Percentiles rank a stretch among this genome's conserved stretches.
Conservation (phyloP, 2,329 filamentous ascomycete genomes). For the Fusarium buxicola region DNA sequence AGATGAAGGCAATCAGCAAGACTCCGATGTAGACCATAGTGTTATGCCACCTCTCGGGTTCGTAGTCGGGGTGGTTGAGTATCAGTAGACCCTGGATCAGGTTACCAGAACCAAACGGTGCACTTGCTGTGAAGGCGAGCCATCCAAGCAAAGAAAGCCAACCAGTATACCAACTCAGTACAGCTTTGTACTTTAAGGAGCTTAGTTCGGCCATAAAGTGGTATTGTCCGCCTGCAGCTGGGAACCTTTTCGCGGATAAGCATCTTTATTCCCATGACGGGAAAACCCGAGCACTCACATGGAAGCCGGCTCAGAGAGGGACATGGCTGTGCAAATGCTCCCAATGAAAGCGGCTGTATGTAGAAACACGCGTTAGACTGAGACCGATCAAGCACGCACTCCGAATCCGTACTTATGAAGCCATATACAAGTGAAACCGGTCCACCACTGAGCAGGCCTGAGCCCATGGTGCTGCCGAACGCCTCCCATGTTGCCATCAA, state of each 20-base stretch:
- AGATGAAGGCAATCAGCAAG: background rate
- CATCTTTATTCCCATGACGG: background rate
- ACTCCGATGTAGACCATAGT: slow-evolving; percentile 1
- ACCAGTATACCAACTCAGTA: slow-evolving; percentile 1
- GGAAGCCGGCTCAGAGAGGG: slow-evolving; percentile 6
- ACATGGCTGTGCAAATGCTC: slow-evolving; percentile 2
- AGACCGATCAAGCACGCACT: no score
- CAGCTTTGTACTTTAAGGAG: background rate
- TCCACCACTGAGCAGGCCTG: background rate
- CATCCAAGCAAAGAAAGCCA: slow-evolving; percentile 14
- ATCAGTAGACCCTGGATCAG: slow-evolving; percentile 18
- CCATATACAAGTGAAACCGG: background rate
- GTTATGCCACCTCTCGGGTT: slow-evolving; percentile 11
- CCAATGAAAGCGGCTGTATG: slow-evolving; percentile 2
- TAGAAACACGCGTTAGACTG: no score
- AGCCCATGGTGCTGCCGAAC: background rate
- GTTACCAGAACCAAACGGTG: slow-evolving; percentile 9
- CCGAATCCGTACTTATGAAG: background rate
- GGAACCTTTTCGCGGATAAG: background rate
- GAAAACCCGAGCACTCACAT: background rate
- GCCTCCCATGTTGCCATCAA: no score
- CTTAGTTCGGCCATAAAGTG: slow-evolving; percentile 14
- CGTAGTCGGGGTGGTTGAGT: slow-evolving; percentile 12
- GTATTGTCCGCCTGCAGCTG: slow-evolving; percentile 19
- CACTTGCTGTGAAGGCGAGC: slow-evolving; percentile 12